A percentile compares a stretch with the other conserved stretches of the same genome.
phyloP scores from a whole-genome alignment of 805 yeast species.

The Dipodascus geniculatus region DNA sequence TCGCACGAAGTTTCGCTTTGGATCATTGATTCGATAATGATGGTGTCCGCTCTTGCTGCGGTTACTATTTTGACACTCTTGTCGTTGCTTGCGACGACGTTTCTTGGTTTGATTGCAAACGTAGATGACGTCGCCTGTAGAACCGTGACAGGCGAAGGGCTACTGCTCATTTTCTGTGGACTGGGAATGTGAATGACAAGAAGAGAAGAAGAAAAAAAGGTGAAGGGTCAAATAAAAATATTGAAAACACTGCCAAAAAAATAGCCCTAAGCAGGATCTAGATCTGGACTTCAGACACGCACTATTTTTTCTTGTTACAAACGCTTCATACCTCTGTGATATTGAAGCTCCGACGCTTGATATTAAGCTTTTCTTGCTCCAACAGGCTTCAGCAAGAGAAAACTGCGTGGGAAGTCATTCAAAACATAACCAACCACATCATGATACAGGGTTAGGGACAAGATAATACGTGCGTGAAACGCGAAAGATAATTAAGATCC shows the following conservation, averaged over 20 bases:
- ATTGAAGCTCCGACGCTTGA: no score
- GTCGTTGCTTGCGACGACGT: background rate
- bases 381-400: background rate
- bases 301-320: background rate
- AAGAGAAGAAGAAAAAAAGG: background rate
- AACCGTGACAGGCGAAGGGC: background rate
- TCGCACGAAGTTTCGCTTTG: conserved; percentile 1
- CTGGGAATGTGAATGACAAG: background rate
- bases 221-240: background rate
- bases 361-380: no score
- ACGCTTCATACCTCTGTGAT: background rate
- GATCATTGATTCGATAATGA: background rate
- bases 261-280: background rate
- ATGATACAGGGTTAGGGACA: background rate
- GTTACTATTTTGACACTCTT: background rate
- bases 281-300: background rate
- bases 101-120: background rate
- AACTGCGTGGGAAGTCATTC: background rate
- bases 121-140: background rate
- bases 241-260: background rate
- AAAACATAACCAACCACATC: background rate
- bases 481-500: background rate
- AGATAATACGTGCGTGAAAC: background rate
- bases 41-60: background rate
- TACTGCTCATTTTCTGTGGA: background rate